Evolutionary conservation across 2,329 filamentous ascomycete species (phyloP), one percentile per base, ranked within the genome.

Genomic region (Tolypocladium cylindrosporum): DNA sequence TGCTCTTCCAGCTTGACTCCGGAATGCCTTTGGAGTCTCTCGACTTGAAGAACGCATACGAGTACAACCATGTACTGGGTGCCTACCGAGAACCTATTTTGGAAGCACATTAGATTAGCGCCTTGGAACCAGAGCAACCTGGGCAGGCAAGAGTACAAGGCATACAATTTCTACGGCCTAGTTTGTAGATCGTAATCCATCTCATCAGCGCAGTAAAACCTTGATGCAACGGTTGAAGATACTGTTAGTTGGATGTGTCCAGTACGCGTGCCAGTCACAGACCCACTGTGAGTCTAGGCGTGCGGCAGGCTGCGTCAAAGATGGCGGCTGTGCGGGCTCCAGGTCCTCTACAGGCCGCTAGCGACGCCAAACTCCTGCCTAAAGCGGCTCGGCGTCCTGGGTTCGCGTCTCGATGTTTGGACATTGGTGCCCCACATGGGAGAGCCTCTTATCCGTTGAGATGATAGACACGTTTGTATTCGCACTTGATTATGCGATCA

Each of bases 281-380:
- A 19, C 39, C 7, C 39, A 19, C 14, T 3, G 14, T 50, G 45
- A 34, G 14, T 34, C 24, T n/a, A 24, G 11, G 36, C 9, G 2
- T 37, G 41, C n/a, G 19, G 41, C 41, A 31, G 14, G 42, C 21
- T 45, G 42, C 42, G 42, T 45, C 42, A 45, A 45, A n/a, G 41
- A 43, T 43, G 41, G 8, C n/a, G 16, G 41, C 41, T n/a, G 39
- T 34, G 31, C 31, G 31, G 8, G 31, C n/a, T 42, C 41, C 41
- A 27, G 43, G 45, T 31, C 13, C 45, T 48, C 14, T 24, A 5
- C 27, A 34, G 10, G 16, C 16, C 48, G 48, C 48, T 36, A 51
- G 48, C 9, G 48, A 51, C 31, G 48, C 48, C 48, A 36, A 51
- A 13, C 59, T 51, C 48, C 48, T 60, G 57, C 59, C 59, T 58